Conservation (phyloP, 2,329 filamentous ascomycete species). For the Metarhizium album region DNA sequence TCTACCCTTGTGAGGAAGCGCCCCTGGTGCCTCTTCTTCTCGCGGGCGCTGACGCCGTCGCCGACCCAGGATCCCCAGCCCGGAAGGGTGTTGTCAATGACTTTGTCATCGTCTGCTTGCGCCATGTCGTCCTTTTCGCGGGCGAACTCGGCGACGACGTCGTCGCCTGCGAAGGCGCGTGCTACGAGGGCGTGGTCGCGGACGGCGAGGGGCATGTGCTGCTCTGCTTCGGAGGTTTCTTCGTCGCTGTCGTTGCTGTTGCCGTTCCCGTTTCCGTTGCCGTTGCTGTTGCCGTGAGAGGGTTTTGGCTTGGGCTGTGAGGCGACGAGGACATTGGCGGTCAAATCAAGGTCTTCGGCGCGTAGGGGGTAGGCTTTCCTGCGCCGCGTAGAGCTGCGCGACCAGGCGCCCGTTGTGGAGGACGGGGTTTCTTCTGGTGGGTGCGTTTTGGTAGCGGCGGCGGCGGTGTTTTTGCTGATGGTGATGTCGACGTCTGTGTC, state of each 20-base stretch:
- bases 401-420: conserved; percentile 30
- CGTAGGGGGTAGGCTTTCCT: conserved; percentile 21
- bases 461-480: conserved; percentile 12
- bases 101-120: conserved; percentile 71
- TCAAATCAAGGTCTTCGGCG: conserved; percentile 30
- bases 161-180: conserved; percentile 78
- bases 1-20: conserved; percentile 55
- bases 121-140: conserved; percentile 64
- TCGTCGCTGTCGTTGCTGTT: conserved; percentile 16
- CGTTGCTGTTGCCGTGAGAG: not conserved
- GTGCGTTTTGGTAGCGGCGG: conserved; percentile 7
- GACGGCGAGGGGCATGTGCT: conserved; percentile 46
- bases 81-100: conserved; percentile 73
- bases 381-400: conserved; percentile 24
- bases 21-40: conserved; percentile 52
- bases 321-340: conserved; percentile 22
- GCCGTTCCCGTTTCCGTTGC: conserved; percentile 5
- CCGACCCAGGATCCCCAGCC: conserved; percentile 94
- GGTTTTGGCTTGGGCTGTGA: not conserved
- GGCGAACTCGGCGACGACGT: conserved; percentile 71
- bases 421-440: conserved; percentile 12
- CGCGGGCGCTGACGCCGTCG: conserved; percentile 63
- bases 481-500: conserved; percentile 18
- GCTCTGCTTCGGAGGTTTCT: conserved; percentile 32
- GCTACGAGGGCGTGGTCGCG: conserved; percentile 60